These are phyloP conservation scores for Pseudocercospora pini-densiflorae DNA, from an alignment of 2,329 filamentous ascomycete genomes.

Conservation along the genomic window DNA sequence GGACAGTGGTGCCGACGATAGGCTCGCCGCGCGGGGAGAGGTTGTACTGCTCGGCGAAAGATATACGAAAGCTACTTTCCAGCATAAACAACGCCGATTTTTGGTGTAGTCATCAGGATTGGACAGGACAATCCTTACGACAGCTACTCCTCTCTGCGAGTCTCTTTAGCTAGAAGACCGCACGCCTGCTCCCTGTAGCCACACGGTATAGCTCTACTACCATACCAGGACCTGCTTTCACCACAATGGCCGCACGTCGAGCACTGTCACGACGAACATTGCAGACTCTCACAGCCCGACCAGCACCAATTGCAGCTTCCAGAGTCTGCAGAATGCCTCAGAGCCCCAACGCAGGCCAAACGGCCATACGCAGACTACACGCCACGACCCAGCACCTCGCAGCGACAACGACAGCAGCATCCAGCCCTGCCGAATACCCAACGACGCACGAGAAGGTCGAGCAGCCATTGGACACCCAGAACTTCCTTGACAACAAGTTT, in stretches of 20 bases:
- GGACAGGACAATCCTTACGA: conserved; percentile 2
- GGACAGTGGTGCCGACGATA: not conserved
- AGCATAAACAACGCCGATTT: not conserved
- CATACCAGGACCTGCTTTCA: not conserved
- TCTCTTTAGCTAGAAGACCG: conserved; percentile 24
- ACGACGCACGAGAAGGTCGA: conserved; percentile 73
- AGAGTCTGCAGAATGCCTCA: conserved; percentile 40
- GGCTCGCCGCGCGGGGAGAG: not conserved
- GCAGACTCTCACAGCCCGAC: conserved; percentile 46
- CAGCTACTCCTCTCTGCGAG: conserved; percentile 6
- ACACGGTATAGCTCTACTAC: not conserved
- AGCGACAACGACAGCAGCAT: conserved; percentile 55
- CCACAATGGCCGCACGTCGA: conserved; percentile 51
- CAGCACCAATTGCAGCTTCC: conserved; percentile 41
- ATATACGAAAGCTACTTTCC: not conserved
- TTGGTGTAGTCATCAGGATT: not conserved
- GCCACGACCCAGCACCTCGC: conserved; percentile 60
- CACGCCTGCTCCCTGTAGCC: not conserved
- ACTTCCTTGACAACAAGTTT: conserved; percentile 83
- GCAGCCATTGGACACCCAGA: conserved; percentile 72
- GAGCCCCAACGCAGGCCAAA: conserved; percentile 42
- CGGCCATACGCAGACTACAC: conserved; percentile 55
- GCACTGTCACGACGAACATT: conserved; percentile 47
- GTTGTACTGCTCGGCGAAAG: not conserved
- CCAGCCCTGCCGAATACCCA: conserved; percentile 64